Evolutionary conservation across 2,329 filamentous ascomycete genomes (phyloP), one percentile per base, ranked within the genome.

Genomic region (Seiridium unicorne): DNA sequence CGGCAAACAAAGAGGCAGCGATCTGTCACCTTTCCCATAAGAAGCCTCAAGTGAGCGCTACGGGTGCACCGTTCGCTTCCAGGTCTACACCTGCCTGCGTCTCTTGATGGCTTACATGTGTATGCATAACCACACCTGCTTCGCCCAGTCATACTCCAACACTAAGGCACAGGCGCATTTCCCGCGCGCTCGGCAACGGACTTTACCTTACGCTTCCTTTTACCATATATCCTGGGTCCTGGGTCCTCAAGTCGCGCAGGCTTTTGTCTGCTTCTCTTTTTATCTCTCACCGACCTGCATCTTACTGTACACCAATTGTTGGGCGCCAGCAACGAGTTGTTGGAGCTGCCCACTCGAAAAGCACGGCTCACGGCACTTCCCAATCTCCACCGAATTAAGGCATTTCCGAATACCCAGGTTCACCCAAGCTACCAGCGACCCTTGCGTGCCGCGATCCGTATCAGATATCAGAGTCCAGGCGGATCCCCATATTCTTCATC

Each of bases 371-470:
- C 51, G 51, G 51, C 51, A 55, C 36, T 44, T n/a, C 36, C 51
- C 8, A 44, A 18, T 40, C 38, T 18, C 38, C 36, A 42, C 51
- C 51, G 36, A 44, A 38, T n/a, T 55, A 38, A 44, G 36, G 51
- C 51, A 42, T 44, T 42, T 35, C 49, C n/a, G 26, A 11, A 18
- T n/a, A 57, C 26, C 54, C 40, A 47, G 42, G 44, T 34, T 36
- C 40, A 57, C 31, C 40, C 55, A 46, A 51, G 44, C 36, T 26
- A 34, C 55, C 34, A 48, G 18, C n/a, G 36, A 46, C 35, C 44
- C 46, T 51, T 58, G 55, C 32, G 44, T 58, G 55, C 55, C 55
- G 55, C 46, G 46, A 49, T 58, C 55, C 55, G 55, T 26, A 49
- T 35, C 31, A 36, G 34, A 48, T 8, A 57, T 11, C 55, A 32